Conservation (phyloP, 2,329 filamentous ascomycete genomes). For the Calonectria crousiana region DNA sequence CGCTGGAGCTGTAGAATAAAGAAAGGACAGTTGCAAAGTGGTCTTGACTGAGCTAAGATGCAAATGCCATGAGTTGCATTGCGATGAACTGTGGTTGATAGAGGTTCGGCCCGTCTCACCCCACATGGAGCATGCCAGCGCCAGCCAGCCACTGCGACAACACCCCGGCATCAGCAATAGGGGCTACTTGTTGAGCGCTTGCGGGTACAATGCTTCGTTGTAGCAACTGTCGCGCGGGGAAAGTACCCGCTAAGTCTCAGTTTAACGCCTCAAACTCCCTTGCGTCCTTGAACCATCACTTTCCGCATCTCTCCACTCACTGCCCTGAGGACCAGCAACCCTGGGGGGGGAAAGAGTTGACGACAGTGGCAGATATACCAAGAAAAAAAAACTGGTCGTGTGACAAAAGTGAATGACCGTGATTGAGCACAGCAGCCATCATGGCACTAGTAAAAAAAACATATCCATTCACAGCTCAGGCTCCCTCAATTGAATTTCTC, state of each 20-base stretch:
- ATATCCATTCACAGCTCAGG: neutral
- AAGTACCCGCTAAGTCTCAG: neutral
- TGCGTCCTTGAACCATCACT: neutral
- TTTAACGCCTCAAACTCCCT: neutral
- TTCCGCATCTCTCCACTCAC: neutral
- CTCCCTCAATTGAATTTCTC: conserved; percentile 6
- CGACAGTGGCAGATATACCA: neutral
- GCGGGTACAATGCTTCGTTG: neutral
- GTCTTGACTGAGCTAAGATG: neutral
- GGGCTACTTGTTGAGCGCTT: neutral
- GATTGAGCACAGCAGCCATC: neutral
- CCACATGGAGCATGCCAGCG: conserved; percentile 17
- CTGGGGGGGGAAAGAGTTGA: neutral
- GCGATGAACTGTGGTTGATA: neutral
- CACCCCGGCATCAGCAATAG: neutral
- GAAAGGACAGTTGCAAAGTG: neutral
- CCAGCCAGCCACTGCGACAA: conserved; percentile 1
- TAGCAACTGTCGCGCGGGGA: neutral
- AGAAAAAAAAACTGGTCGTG: neutral
- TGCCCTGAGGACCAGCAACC: neutral
- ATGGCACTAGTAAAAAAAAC: neutral
- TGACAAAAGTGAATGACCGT: neutral
- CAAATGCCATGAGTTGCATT: neutral
- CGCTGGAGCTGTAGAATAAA: neutral
- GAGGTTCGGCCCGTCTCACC: conserved; percentile 7